These are phyloP conservation scores for Medicago truncatula DNA, from an alignment of 306 rosid species.

Conservation along the genomic window DNA sequence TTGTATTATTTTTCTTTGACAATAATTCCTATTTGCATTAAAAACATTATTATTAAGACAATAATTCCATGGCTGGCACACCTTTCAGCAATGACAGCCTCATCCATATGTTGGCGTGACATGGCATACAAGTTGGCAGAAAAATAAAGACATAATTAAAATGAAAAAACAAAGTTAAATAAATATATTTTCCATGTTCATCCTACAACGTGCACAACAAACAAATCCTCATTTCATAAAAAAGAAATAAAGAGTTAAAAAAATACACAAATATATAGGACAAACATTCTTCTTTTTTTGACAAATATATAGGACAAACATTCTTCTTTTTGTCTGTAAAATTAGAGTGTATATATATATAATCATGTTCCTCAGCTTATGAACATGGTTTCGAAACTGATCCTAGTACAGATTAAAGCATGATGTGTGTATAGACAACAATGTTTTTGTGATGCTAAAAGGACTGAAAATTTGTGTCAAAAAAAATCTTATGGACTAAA, in stretches of 20 bases:
- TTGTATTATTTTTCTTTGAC: too few species aligned
- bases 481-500: too few species aligned
- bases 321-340: background rate
- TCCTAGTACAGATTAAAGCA: background rate
- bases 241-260: background rate
- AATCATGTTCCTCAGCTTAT: background rate
- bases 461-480: too few species aligned
- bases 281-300: background rate
- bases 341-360: background rate
- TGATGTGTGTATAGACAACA: background rate
- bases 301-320: background rate
- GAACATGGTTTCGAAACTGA: background rate
- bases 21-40: too few species aligned
- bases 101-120: constrained; percentile 4
- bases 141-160: background rate
- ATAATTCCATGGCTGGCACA: background rate
- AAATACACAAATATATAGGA: background rate
- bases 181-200: constrained; percentile 6
- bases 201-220: background rate
- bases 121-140: constrained; percentile 5
- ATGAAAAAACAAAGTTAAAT: background rate
- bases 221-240: background rate
- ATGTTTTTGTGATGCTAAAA: background rate
- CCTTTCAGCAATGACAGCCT: background rate
- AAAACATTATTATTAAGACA: too few species aligned